phyloP scores from a whole-genome alignment of 2,329 filamentous ascomycete genomes.

The Aspergillus quadrilineatus region DNA sequence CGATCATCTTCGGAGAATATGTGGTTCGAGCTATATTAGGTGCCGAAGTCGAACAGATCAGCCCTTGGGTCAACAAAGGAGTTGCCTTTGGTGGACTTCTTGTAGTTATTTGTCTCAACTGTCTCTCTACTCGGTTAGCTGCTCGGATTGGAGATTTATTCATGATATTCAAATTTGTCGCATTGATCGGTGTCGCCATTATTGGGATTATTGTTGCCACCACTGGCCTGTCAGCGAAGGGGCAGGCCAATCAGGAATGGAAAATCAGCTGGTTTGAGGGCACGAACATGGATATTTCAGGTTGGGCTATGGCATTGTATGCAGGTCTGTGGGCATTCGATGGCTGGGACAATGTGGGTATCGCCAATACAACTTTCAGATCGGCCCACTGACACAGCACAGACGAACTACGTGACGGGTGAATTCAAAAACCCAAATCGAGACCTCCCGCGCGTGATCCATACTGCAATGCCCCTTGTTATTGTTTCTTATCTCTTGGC shows the following conservation, averaged over 20 bases:
- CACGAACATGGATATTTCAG: conserved; percentile 74
- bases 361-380: neutral
- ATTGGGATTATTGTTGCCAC: conserved; percentile 84
- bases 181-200: conserved; percentile 79
- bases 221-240: conserved; percentile 78
- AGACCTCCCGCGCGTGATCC: conserved; percentile 90
- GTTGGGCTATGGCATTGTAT: conserved; percentile 92
- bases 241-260: conserved; percentile 78
- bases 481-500: conserved; percentile 87
- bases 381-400: neutral
- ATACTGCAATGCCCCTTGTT: conserved; percentile 92
- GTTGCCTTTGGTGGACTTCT: conserved; percentile 77
- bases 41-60: conserved; percentile 77
- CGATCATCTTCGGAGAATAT: conserved; percentile 98
- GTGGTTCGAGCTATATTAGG: conserved; percentile 84
- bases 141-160: conserved; percentile 86
- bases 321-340: conserved; percentile 97
- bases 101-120: conserved; percentile 80
- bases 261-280: conserved; percentile 87
- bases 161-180: conserved; percentile 96
- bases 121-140: conserved; percentile 82
- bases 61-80: conserved; percentile 84
- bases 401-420: conserved; percentile 97
- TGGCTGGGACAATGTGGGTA: conserved; percentile 89
- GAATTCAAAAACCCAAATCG: conserved; percentile 90